Percentiles rank a stretch among this genome's conserved stretches.
These are phyloP conservation scores for Cercospora sesami DNA, from an alignment of 2,329 filamentous ascomycete genomes.

Conservation along the genomic window DNA sequence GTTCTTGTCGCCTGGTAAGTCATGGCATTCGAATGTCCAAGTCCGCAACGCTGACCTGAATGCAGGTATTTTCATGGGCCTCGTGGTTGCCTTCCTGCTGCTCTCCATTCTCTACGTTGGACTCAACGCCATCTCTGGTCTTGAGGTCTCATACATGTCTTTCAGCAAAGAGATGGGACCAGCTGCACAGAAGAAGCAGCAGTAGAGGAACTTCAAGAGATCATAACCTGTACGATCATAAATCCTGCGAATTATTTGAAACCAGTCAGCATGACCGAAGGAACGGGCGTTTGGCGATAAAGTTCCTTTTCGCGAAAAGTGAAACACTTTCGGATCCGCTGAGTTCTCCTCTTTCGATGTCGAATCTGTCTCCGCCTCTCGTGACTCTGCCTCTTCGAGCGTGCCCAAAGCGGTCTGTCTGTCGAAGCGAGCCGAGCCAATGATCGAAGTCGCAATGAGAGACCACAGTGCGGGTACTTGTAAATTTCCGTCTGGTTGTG, in stretches of 20 bases:
- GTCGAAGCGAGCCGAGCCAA: background rate
- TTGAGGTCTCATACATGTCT: slow-evolving; percentile 88
- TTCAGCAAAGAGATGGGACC: slow-evolving; percentile 96
- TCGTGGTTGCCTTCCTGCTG: slow-evolving; percentile 69
- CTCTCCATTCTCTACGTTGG: slow-evolving; percentile 77
- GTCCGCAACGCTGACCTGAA: background rate
- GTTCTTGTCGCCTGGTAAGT: slow-evolving; percentile 82
- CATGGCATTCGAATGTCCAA: background rate
- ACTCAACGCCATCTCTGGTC: slow-evolving; percentile 70
- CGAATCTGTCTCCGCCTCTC: background rate
- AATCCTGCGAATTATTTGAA: background rate
- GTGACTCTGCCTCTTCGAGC: background rate
- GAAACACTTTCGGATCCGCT: background rate
- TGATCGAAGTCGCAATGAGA: background rate
- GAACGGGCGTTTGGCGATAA: background rate
- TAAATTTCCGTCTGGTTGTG: background rate
- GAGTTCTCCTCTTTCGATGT: background rate
- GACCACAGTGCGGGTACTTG: background rate
- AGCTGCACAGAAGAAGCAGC: slow-evolving; percentile 79
- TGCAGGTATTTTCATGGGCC: slow-evolving; percentile 82
- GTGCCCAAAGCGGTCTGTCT: background rate
- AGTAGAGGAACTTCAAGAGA: slow-evolving; percentile 42
- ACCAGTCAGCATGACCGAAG: background rate
- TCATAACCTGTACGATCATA: background rate
- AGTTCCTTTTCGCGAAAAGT: background rate